Percentiles rank a stretch among this genome's conserved stretches.
Evolutionary conservation across 2,329 filamentous ascomycete species (phyloP).

Genomic region (Diaporthe citriasiana): DNA sequence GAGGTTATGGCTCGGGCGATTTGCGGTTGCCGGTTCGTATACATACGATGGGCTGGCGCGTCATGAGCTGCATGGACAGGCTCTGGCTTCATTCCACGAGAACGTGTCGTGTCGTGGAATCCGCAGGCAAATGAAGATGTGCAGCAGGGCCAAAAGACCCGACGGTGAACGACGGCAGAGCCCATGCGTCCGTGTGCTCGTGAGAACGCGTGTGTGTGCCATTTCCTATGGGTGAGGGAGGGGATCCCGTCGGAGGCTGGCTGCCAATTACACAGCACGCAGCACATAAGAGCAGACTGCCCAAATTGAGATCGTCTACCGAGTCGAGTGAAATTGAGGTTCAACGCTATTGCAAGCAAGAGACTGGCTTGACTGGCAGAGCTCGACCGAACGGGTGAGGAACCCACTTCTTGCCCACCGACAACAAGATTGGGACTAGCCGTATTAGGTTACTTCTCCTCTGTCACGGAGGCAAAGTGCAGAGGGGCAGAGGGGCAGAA

Average conservation of each 20-base stretch:
- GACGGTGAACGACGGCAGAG: constrained; percentile 6
- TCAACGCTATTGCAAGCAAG: background rate
- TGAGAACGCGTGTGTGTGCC: background rate
- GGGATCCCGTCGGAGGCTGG: background rate
- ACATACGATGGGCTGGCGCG: constrained; percentile 10
- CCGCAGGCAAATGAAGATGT: constrained; percentile 29
- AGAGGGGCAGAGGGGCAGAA: background rate
- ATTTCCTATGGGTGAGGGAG: background rate
- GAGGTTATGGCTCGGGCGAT: background rate
- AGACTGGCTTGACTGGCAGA: constrained; percentile 1
- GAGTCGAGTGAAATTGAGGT: constrained; percentile 22
- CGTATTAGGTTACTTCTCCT: background rate
- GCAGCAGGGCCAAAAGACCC: constrained; percentile 19
- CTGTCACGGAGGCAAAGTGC: background rate
- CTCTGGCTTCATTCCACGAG: background rate
- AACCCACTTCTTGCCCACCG: background rate
- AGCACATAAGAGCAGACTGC: background rate
- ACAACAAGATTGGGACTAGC: background rate
- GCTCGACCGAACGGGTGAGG: constrained; percentile 1
- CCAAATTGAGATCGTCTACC: constrained; percentile 28
- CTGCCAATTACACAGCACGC: constrained; percentile 19
- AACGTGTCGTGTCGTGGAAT: constrained; percentile 16
- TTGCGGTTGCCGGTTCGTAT: constrained; percentile 14
- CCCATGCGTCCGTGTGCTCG: background rate
- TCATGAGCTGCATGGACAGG: background rate